Evolutionary conservation across 306 rosid genomes (phyloP), one percentile per base, ranked within the genome.

Genomic region (Quercus mongolica): DNA sequence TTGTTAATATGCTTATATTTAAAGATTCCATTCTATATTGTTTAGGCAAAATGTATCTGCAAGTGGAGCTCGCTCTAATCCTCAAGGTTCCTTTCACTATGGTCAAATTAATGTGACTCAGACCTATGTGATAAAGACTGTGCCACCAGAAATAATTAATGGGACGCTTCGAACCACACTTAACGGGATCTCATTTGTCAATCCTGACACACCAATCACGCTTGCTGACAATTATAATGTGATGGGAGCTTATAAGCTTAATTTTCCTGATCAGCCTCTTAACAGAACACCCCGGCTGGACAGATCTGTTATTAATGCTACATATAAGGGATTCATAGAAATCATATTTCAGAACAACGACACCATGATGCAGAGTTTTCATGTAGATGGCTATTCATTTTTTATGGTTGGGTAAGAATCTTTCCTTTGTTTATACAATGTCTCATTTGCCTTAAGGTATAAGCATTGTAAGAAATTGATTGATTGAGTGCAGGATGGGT

Each of bases 11-110:
- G 31, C 31, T 19, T 38, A 1, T 59, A 15, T 74, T 71, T 84
- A 35, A 75, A 33, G 65, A 49, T 41, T 83, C 44, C 70, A 71
- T 64, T 57, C 51, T 18, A 73, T 61, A 46, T 76, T 76, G 77
- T 20, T 74, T 75, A 94, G 97, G 90, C 92, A 81, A 90, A 94
- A 94, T 72, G 87, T 90, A 67, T 81, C 92, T 51, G 88, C 99
- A 19, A 94, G 99, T 85, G 99, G 99, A 76, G 97, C 97, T 74
- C 97, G 95, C 23, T 95, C 97, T 56, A 94, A 91, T 85, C 97
- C 97, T 52, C 97, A 92, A 83, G 99, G 99, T 52, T 94, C 97
- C 56, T 94, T 82, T 74, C 97, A 44, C 25, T 94, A 94, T 21
- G 99, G 97, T 77, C 51, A 83, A n/a, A 92, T 92, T 72, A 92